Conservation (phyloP, 1,284 basidiomycete species). For the Pascua guehoae region DNA sequence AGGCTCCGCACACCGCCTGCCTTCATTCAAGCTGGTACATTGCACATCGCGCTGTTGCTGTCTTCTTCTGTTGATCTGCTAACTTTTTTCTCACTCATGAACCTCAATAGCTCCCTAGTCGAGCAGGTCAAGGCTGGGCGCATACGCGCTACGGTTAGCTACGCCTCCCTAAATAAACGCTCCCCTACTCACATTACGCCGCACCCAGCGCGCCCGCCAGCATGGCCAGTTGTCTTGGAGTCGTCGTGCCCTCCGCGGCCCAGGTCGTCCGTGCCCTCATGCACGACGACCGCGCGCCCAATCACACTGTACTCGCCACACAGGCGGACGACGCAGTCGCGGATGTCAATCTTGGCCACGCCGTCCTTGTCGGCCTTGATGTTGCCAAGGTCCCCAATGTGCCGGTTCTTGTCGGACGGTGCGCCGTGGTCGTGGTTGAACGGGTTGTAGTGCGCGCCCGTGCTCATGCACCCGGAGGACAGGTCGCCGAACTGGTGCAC, state of each 20-base stretch:
- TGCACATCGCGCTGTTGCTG: too few relatives aligned
- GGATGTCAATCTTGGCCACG: neutral
- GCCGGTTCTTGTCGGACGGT: slow-evolving; percentile 7
- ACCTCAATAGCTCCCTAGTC: too few relatives aligned
- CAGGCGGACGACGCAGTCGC: slow-evolving; percentile 4
- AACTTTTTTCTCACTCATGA: too few relatives aligned
- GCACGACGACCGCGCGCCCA: slow-evolving; percentile 11
- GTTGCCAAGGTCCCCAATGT: slow-evolving; percentile 18
- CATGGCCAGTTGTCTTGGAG: slow-evolving; percentile 16
- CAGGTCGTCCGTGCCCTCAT: slow-evolving; percentile 11
- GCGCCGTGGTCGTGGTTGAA: slow-evolving; percentile 12
- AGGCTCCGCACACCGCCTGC: too few relatives aligned
- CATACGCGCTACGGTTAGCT: neutral
- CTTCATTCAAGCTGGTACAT: too few relatives aligned
- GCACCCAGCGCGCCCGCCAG: slow-evolving; percentile 13
- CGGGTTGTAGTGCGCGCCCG: slow-evolving; percentile 13
- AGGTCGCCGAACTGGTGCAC: slow-evolving; percentile 16
- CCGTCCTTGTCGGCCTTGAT: neutral
- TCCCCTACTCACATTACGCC: slow-evolving; percentile 13
- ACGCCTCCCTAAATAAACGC: too few relatives aligned
- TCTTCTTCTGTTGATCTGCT: too few relatives aligned
- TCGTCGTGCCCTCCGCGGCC: slow-evolving; percentile 7
- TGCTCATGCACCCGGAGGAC: slow-evolving; percentile 4
- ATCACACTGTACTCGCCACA: slow-evolving; percentile 7
- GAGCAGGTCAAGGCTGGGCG: neutral